These are phyloP conservation scores for Coemansia furcata DNA, from an alignment of 192 early-diverging fungal genomes.

Conservation along the genomic window DNA sequence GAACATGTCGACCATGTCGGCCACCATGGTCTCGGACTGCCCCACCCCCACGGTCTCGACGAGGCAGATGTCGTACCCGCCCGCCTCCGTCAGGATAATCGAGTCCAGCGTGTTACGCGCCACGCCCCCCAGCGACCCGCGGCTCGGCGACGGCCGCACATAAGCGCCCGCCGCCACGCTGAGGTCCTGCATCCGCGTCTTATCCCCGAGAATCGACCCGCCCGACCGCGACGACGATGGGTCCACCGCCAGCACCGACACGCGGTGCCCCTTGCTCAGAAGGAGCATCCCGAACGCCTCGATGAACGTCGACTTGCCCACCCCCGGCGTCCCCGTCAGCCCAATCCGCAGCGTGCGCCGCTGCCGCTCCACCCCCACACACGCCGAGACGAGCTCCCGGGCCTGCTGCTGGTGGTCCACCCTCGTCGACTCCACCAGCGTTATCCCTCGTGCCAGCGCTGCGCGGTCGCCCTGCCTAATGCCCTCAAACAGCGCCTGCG, in stretches of 20 bases:
- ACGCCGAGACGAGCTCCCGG: conserved; percentile 60
- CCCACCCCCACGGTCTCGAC: conserved; percentile 88
- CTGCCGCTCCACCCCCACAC: conserved; percentile 21
- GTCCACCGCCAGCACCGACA: conserved; percentile 82
- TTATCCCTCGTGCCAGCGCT: conserved; percentile 37
- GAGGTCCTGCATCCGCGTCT: conserved; percentile 80
- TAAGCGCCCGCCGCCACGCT: conserved; percentile 62
- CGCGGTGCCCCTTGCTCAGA: conserved; percentile 62
- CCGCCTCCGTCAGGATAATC: conserved; percentile 75
- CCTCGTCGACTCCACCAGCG: conserved; percentile 66
- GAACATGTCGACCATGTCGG: conserved; percentile 88
- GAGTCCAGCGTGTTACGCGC: conserved; percentile 81
- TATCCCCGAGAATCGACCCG: conserved; percentile 83
- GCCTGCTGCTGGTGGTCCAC: conserved; percentile 61
- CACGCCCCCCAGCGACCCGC: conserved; percentile 74
- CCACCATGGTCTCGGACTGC: conserved; percentile 82
- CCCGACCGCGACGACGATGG: conserved; percentile 78
- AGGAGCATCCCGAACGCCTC: conserved; percentile 79
- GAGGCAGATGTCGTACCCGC: conserved; percentile 74
- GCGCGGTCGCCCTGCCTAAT: conserved; percentile 29
- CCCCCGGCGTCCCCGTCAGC: conserved; percentile 75
- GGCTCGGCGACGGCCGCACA: conserved; percentile 73
- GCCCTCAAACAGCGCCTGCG: conserved; percentile 21
- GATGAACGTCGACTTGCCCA: conserved; percentile 87
- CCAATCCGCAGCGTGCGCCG: conserved; percentile 70